phyloP scores from a whole-genome alignment of 345 rosid genomes.

The Pistacia integerrima region DNA sequence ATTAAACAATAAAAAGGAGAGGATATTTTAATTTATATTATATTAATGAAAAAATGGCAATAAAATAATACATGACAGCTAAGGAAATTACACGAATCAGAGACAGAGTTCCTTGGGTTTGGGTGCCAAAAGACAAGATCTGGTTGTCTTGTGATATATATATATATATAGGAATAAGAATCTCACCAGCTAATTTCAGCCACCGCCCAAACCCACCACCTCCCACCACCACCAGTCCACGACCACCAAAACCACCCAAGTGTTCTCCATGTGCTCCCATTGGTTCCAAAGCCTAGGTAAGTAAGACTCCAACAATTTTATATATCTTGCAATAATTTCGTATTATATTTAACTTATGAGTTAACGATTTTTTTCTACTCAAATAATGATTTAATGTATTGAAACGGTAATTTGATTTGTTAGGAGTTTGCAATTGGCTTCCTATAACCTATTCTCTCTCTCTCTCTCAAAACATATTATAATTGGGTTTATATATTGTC shows the following conservation, averaged over 20 bases:
- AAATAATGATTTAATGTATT: too few species aligned
- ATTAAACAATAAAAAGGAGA: too few species aligned
- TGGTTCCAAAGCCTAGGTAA: neutral
- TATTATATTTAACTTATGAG: too few species aligned
- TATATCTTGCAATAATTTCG: too few species aligned
- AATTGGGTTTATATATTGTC: too few species aligned
- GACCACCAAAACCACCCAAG: neutral
- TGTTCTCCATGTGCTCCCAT: conserved; percentile 20
- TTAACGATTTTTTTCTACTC: too few species aligned
- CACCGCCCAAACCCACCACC: conserved; percentile 5
- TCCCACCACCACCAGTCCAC: neutral
- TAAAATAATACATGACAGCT: conserved; percentile 14
- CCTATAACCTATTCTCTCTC: too few species aligned
- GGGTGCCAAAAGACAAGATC: conserved; percentile 16
- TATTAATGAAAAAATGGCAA: too few species aligned
- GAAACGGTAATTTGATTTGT: too few species aligned
- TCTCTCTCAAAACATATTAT: too few species aligned
- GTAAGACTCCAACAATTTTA: too few species aligned
- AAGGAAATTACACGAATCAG: neutral
- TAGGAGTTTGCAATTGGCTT: too few species aligned
- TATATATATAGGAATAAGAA: conserved; percentile 17
- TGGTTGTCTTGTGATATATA: neutral
- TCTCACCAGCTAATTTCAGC: conserved; percentile 20
- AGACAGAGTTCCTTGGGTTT: neutral
- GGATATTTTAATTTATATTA: neutral